Percentiles rank a stretch among this genome's conserved stretches.
Conservation (phyloP, 2,329 filamentous ascomycete genomes). For the Epicoccum sorghinum region DNA sequence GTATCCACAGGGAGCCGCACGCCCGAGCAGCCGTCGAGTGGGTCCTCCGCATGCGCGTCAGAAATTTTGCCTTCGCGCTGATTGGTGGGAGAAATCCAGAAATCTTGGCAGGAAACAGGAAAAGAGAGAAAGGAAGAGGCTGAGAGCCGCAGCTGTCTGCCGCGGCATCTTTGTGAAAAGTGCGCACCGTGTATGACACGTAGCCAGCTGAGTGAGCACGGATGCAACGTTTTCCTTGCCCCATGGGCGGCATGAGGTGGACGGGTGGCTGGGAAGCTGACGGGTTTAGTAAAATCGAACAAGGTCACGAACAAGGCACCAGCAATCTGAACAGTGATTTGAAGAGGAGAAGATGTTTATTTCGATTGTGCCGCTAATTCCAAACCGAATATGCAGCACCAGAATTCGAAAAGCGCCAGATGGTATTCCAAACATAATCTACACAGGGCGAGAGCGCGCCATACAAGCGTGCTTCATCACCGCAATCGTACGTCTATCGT, state of each 20-base stretch:
- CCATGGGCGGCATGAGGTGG: too few relatives aligned
- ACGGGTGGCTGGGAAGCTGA: too few relatives aligned
- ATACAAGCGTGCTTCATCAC: constrained; percentile 25
- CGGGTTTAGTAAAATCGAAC: neutral
- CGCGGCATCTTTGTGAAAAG: neutral
- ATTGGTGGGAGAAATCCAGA: constrained; percentile 17
- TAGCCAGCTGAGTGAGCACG: neutral
- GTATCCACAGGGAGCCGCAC: constrained; percentile 13
- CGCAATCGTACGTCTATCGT: constrained; percentile 51
- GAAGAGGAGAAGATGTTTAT: constrained; percentile 45
- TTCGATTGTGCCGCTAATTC: constrained; percentile 45
- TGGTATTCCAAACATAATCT: constrained; percentile 46
- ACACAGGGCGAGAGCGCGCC: constrained; percentile 37
- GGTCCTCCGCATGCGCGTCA: constrained; percentile 24
- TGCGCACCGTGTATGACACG: neutral
- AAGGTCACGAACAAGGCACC: neutral
- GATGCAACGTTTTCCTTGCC: too few relatives aligned
- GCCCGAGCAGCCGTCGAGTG: constrained; percentile 2
- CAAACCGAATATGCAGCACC: constrained; percentile 44
- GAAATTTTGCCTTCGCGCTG: constrained; percentile 24
- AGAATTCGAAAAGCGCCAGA: constrained; percentile 39
- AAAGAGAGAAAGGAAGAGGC: neutral
- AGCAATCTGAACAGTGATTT: neutral
- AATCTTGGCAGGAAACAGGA: neutral
- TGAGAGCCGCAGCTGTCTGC: neutral